A percentile compares a stretch with the other conserved stretches of the same genome.
Conservation (phyloP, 768 basidiomycete species). For the Lentinula sp. region DNA sequence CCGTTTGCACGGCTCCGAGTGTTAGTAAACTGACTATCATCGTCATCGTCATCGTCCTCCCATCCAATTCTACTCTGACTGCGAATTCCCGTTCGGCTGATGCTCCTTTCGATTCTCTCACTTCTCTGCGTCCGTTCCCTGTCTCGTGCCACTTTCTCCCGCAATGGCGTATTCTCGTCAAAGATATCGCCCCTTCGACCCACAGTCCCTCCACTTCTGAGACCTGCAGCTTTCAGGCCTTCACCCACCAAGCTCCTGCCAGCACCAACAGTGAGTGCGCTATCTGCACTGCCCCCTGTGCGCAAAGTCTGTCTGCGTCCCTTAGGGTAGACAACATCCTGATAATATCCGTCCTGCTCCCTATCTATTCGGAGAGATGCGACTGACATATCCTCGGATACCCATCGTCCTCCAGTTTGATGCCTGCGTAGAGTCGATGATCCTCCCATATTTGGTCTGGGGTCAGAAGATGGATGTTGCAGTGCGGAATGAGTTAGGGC, state of each 20-base stretch:
- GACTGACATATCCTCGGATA: slow-evolving; percentile 36
- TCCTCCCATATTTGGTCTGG: neutral
- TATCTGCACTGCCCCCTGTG: slow-evolving; percentile 63
- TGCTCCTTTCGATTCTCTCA: slow-evolving; percentile 19
- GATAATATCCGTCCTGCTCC: slow-evolving; percentile 17
- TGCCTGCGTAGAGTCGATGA: slow-evolving; percentile 26
- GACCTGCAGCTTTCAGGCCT: slow-evolving; percentile 18
- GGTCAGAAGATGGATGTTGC: neutral
- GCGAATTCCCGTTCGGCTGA: slow-evolving; percentile 12
- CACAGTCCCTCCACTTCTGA: slow-evolving; percentile 1
- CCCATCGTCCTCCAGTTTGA: slow-evolving; percentile 39
- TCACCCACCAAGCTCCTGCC: slow-evolving; percentile 61
- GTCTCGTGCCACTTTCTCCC: slow-evolving; percentile 11
- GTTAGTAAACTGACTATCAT: slow-evolving; percentile 17
- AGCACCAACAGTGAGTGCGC: slow-evolving; percentile 36
- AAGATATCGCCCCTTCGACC: slow-evolving; percentile 19
- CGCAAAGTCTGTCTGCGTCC: slow-evolving; percentile 54
- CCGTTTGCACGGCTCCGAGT: slow-evolving; percentile 15
- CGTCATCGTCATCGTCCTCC: slow-evolving; percentile 18
- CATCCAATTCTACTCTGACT: slow-evolving; percentile 11
- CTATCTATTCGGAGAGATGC: slow-evolving; percentile 12
- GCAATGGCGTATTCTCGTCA: slow-evolving; percentile 2
- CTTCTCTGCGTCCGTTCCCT: slow-evolving; percentile 25
- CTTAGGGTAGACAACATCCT: neutral
- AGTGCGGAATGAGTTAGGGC: neutral